These are phyloP conservation scores for Wickerhamiella slavikovae DNA, from an alignment of 805 yeast species.

Conservation along the genomic window DNA sequence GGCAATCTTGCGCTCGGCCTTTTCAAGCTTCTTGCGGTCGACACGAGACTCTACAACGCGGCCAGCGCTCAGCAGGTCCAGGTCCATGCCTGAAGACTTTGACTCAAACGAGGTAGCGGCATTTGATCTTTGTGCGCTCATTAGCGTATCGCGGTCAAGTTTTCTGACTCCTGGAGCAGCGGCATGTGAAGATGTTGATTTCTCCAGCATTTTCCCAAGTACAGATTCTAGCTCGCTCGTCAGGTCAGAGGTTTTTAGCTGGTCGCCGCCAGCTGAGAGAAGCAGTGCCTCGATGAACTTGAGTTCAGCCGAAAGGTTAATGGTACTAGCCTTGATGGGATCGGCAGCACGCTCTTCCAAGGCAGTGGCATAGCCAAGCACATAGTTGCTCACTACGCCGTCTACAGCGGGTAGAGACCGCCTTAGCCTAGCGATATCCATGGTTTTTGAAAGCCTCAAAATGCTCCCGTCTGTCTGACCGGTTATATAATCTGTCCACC, in stretches of 20 bases:
- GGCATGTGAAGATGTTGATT: slow-evolving; percentile 22
- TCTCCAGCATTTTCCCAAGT: slow-evolving; percentile 28
- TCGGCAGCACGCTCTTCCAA: slow-evolving; percentile 60
- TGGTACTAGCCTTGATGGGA: slow-evolving; percentile 54
- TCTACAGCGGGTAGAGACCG: slow-evolving; percentile 77
- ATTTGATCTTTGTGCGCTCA: slow-evolving; percentile 47
- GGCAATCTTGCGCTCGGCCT: slow-evolving; percentile 93
- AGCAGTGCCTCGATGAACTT: slow-evolving; percentile 43
- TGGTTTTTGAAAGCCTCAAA: too few species aligned
- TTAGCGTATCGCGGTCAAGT: slow-evolving; percentile 45
- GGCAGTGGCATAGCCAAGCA: slow-evolving; percentile 73
- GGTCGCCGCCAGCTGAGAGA: slow-evolving; percentile 65
- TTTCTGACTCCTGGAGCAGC: slow-evolving; percentile 75
- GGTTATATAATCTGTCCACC: too few species aligned
- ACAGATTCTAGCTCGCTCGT: slow-evolving; percentile 28
- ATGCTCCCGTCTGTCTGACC: too few species aligned
- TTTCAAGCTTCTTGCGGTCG: slow-evolving; percentile 88
- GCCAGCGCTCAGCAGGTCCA: slow-evolving; percentile 60
- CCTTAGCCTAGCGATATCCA: slow-evolving; percentile 34
- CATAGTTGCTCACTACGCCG: slow-evolving; percentile 73
- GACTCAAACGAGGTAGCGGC: slow-evolving; percentile 57
- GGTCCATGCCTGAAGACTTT: slow-evolving; percentile 29
- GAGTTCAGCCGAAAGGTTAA: slow-evolving; percentile 50
- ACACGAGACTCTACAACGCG: slow-evolving; percentile 85
- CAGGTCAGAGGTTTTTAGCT: slow-evolving; percentile 31